Conservation (phyloP, 2,329 filamentous ascomycete genomes). For the Penicillium sp. region DNA sequence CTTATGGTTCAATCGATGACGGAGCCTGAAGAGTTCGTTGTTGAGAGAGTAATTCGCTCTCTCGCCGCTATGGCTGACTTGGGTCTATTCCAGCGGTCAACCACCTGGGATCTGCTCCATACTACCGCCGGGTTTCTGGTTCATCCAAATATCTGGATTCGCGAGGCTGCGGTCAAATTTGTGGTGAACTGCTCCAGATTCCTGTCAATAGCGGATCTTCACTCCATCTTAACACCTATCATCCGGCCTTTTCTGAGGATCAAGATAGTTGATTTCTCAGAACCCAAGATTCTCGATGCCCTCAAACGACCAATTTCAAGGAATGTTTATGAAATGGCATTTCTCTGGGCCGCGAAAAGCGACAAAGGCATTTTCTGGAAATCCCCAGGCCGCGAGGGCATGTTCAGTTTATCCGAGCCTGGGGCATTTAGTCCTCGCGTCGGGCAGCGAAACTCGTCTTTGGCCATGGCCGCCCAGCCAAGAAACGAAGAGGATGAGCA, state of each 20-base stretch:
- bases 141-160: conserved; percentile 94
- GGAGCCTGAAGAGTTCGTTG: conserved; percentile 89
- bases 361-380: conserved; percentile 90
- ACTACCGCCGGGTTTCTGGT: conserved; percentile 82
- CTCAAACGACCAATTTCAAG: conserved; percentile 80
- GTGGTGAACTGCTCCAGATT: conserved; percentile 74
- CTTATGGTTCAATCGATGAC: conserved; percentile 94
- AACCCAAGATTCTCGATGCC: conserved; percentile 74
- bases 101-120: conserved; percentile 84
- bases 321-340: conserved; percentile 78
- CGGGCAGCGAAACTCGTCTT: conserved; percentile 47
- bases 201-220: conserved; percentile 75
- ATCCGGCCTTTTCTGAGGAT: conserved; percentile 81
- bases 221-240: conserved; percentile 80
- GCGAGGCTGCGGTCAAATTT: conserved; percentile 85
- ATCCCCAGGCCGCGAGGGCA: conserved; percentile 67
- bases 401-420: conserved; percentile 66
- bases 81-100: conserved; percentile 80
- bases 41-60: conserved; percentile 86
- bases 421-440: conserved; percentile 59
- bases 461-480: conserved; percentile 61
- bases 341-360: conserved; percentile 80
- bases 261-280: conserved; percentile 67
- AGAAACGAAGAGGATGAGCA: conserved; percentile 93
- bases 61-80: conserved; percentile 85